Conservation (phyloP, 1,139 yeast species). For the Pichia sp. region DNA sequence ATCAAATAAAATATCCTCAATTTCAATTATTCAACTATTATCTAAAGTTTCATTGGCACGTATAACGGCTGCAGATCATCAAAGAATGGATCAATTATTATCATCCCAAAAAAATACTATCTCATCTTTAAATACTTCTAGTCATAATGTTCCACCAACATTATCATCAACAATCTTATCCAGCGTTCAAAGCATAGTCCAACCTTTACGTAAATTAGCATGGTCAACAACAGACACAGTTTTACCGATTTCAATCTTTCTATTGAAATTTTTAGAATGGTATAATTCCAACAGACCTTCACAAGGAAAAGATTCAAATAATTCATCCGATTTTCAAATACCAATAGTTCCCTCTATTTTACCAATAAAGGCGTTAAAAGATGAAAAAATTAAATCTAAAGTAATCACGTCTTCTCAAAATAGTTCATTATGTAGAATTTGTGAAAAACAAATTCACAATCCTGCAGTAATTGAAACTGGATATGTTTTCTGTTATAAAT, state of each 20-base stretch:
- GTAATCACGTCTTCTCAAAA: background rate
- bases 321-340: background rate
- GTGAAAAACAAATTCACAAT: constrained; percentile 56
- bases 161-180: constrained; percentile 27
- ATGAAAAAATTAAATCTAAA: constrained; percentile 17
- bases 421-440: constrained; percentile 55
- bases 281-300: constrained; percentile 47
- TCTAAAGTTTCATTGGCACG: constrained; percentile 68
- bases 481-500: constrained; percentile 80
- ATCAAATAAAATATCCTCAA: constrained; percentile 61
- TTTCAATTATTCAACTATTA: constrained; percentile 56
- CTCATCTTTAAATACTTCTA: too few relatives aligned
- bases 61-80: constrained; percentile 55
- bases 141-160: constrained; percentile 10
- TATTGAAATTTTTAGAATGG: constrained; percentile 88
- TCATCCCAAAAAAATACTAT: background rate
- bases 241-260: constrained; percentile 79
- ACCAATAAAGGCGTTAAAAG: constrained; percentile 26
- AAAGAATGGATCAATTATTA: constrained; percentile 36
- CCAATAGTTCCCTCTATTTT: constrained; percentile 48
- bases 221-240: constrained; percentile 40
- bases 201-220: constrained; percentile 39
- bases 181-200: constrained; percentile 40
- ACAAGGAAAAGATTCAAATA: background rate
- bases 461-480: constrained; percentile 93